Conservation (phyloP, 306 rosid species). For the Vigna hirtella region DNA sequence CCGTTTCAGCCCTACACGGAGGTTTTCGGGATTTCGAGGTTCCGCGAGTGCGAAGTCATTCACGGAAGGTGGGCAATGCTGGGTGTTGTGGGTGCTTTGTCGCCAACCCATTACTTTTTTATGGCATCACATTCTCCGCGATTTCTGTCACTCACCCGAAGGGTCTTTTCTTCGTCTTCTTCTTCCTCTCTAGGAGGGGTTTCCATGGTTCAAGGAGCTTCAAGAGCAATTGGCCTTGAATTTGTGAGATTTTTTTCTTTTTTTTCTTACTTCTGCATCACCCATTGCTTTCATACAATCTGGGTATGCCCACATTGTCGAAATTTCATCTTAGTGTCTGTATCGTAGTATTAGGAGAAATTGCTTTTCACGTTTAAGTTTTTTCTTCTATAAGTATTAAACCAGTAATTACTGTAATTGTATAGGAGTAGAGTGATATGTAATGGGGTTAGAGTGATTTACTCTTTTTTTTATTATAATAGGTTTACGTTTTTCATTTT, state of each 20-base stretch:
- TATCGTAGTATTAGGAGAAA: not conserved
- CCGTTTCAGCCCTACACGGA: conserved; percentile 85
- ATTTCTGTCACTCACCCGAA: conserved; percentile 36
- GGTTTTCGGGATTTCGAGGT: conserved; percentile 82
- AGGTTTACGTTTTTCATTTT: too few relatives aligned
- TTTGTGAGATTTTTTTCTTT: conserved; percentile 46
- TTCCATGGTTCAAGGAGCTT: conserved; percentile 69
- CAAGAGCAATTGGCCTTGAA: conserved; percentile 68
- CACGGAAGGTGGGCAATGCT: conserved; percentile 93
- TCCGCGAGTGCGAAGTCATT: conserved; percentile 79
- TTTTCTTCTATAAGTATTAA: not conserved
- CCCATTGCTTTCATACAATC: not conserved
- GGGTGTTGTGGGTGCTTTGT: conserved; percentile 71
- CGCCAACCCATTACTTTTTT: conserved; percentile 7
- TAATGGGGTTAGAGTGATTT: too few relatives aligned
- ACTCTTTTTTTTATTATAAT: too few relatives aligned
- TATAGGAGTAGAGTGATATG: too few relatives aligned
- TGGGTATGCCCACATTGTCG: conserved; percentile 18
- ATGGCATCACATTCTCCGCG: conserved; percentile 52
- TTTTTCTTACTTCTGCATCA: not conserved
- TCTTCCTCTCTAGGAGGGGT: conserved; percentile 47
- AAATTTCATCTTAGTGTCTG: conserved; percentile 2
- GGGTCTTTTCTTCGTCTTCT: conserved; percentile 43
- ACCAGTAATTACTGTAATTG: not conserved
- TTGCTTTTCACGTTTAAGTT: not conserved